Evolutionary conservation across 1,284 basidiomycete genomes (phyloP), one percentile per base, ranked within the genome.

Genomic region (Heterobasidion annosum): DNA sequence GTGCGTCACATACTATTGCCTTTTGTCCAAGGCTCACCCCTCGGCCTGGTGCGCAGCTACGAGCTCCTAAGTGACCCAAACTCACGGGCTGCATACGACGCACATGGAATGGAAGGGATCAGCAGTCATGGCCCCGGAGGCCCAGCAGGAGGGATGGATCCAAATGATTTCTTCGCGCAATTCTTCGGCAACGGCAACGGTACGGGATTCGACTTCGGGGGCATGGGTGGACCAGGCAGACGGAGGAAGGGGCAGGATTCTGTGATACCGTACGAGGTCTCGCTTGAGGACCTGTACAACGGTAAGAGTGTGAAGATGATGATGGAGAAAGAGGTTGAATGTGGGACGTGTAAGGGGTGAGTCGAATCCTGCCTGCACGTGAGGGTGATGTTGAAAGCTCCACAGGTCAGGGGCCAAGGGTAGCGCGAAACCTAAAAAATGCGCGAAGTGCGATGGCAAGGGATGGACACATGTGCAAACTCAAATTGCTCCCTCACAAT

Each of bases 251-350:
- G 84, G 13, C 75, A 85, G 59, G 86, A 93, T 68, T 84, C 88
- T 7, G 74, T 85, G 37, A 85, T 97, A 59, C 81, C 85, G 2
- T 91, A 96, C 66, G 78, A 89, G 16, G 91, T 98, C 55, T 87
- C 89, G 3, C 77, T 99, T 37, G 93, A 97, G 67, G 95, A 98
- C 67, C 74, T 96, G 33, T 98, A 93, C 71, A 90, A 88, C 57
- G 96, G 96, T 35, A 95, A 94, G 69, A 81, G 81, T 13, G 87
- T 96, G 49, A 89, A 88, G 65, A 86, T 98, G 75, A 90, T 86
- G 62, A 82, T 98, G 73, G 91, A 95, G 69, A 87, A 92, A 64
- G 85, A 94, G 65, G 73, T 88, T 12, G 72, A 91, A 6, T 98
- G 95, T 69, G 74, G 75, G 19, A 69, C 73, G 6, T 99, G 96